Evolutionary conservation across 2,329 filamentous ascomycete species (phyloP).

Genomic region (Didymella sp.): DNA sequence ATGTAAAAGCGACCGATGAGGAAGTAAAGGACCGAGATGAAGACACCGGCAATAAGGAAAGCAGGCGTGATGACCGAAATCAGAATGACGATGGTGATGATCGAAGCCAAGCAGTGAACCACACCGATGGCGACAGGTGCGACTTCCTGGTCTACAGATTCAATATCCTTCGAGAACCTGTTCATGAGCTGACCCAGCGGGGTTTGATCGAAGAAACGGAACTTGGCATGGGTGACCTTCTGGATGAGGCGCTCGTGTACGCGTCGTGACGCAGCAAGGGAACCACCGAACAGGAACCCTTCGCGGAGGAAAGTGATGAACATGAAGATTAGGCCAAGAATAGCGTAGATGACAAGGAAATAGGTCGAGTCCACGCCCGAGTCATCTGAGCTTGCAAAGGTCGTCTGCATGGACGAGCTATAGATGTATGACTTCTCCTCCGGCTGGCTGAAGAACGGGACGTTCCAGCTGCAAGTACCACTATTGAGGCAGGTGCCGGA

Average conservation of each 20-base stretch:
- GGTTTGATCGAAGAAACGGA: conserved; percentile 97
- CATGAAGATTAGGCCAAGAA: conserved; percentile 79
- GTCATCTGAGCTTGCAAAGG: conserved; percentile 44
- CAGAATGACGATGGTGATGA: conserved; percentile 84
- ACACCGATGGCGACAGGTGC: conserved; percentile 86
- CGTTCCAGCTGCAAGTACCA: conserved; percentile 59
- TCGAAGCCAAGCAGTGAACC: conserved; percentile 69
- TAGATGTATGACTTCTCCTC: conserved; percentile 43
- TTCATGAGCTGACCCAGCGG: conserved; percentile 97
- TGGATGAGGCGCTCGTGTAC: conserved; percentile 82
- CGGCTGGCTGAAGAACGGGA: conserved; percentile 40
- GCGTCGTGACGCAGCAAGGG: conserved; percentile 82
- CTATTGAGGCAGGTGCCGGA: conserved; percentile 58
- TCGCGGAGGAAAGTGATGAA: conserved; percentile 83
- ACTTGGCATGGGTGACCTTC: conserved; percentile 84
- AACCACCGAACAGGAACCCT: conserved; percentile 89
- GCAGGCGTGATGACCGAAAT: conserved; percentile 89
- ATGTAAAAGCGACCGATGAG: conserved; percentile 88
- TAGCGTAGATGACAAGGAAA: conserved; percentile 82
- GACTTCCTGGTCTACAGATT: conserved; percentile 94
- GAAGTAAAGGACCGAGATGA: conserved; percentile 85
- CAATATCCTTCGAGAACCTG: conserved; percentile 96
- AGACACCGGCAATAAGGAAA: conserved; percentile 84
- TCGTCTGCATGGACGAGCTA: conserved; percentile 50
- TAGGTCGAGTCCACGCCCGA: conserved; percentile 79